phyloP scores from a whole-genome alignment of 2,329 filamentous ascomycete genomes.

The Fusarium scirpi region DNA sequence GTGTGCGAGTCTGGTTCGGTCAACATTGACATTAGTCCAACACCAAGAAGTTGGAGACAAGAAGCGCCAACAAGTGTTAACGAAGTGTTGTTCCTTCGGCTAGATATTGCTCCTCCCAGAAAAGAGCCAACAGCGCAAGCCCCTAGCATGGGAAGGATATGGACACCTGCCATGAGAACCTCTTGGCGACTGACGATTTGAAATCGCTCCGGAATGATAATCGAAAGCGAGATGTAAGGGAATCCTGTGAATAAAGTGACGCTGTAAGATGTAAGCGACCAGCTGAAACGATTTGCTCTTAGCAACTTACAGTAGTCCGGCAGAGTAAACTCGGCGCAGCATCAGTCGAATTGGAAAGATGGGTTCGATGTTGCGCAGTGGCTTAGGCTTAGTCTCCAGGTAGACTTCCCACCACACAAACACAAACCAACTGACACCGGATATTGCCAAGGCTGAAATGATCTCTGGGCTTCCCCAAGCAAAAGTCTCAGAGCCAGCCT shows the following conservation, averaged over 20 bases:
- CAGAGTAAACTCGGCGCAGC: slow-evolving; percentile 62
- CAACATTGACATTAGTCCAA: slow-evolving; percentile 63
- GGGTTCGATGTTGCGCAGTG: slow-evolving; percentile 59
- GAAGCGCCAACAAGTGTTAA: slow-evolving; percentile 63
- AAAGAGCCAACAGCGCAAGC: slow-evolving; percentile 69
- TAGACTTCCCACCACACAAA: slow-evolving; percentile 65
- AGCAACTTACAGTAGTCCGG: slow-evolving; percentile 61
- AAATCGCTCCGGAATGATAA: slow-evolving; percentile 70
- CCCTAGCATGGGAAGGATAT: slow-evolving; percentile 69
- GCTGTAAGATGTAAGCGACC: slow-evolving; percentile 50
- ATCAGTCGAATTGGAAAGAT: slow-evolving; percentile 67
- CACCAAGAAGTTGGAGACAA: slow-evolving; percentile 64
- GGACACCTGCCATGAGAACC: slow-evolving; percentile 66
- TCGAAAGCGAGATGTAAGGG: slow-evolving; percentile 68
- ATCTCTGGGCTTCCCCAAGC: slow-evolving; percentile 66
- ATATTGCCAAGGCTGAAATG: slow-evolving; percentile 60
- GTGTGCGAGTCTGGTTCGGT: slow-evolving; percentile 49
- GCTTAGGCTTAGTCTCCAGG: slow-evolving; percentile 54
- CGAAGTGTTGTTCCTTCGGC: slow-evolving; percentile 65
- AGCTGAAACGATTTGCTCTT: background rate
- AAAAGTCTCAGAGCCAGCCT: slow-evolving; percentile 65
- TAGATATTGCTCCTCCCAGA: slow-evolving; percentile 65
- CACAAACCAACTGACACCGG: slow-evolving; percentile 60
- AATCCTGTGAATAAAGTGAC: slow-evolving; percentile 69
- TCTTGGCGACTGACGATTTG: slow-evolving; percentile 68